A percentile compares a stretch with the other conserved stretches of the same genome.
These are phyloP conservation scores for Sicyos baderoa DNA, from an alignment of 306 rosid species.

Conservation along the genomic window DNA sequence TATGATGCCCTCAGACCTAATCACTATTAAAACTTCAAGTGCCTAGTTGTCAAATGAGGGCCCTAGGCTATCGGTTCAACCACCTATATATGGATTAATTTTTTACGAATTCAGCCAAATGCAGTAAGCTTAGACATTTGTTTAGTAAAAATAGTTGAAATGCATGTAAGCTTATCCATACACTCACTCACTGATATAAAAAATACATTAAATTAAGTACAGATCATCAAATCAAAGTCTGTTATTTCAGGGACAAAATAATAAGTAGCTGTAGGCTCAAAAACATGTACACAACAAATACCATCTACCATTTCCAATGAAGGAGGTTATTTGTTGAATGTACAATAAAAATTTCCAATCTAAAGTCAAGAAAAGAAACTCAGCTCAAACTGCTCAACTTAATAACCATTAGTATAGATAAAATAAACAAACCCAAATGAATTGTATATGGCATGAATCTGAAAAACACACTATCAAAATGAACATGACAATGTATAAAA, in stretches of 20 bases:
- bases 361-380: neutral
- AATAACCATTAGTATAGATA: neutral
- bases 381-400: neutral
- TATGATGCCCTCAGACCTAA: neutral
- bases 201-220: neutral
- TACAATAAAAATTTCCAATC: constrained; percentile 3
- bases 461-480: constrained; percentile 5
- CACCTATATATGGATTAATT: too few species aligned
- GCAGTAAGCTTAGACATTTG: too few species aligned
- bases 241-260: neutral
- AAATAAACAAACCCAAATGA: neutral
- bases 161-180: too few species aligned
- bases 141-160: too few species aligned
- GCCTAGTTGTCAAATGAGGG: too few species aligned
- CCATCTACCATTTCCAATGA: neutral
- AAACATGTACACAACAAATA: neutral
- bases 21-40: constrained; percentile 1
- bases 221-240: neutral
- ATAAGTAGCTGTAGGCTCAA: neutral
- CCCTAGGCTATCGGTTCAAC: too few species aligned
- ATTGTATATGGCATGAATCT: neutral
- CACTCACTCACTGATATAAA: too few species aligned
- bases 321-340: neutral
- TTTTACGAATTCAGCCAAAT: too few species aligned
- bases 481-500: constrained; percentile 5